phyloP scores from a whole-genome alignment of 2,329 filamentous ascomycete species.

The Ceratocystis variospora region DNA sequence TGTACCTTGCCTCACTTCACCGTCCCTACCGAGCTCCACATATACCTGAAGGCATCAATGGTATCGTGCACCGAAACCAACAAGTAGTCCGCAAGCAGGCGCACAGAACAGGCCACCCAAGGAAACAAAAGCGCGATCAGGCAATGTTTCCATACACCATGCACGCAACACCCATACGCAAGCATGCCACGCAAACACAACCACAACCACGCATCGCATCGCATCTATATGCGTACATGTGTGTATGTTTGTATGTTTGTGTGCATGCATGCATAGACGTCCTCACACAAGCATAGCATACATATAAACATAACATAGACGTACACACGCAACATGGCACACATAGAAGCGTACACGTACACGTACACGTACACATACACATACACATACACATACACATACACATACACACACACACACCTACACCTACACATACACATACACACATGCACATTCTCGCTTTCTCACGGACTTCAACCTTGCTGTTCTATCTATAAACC shows the following conservation, averaged over 20 bases:
- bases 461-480: background rate
- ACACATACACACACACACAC: background rate
- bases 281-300: too few relatives aligned
- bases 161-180: too few relatives aligned
- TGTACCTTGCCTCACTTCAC: background rate
- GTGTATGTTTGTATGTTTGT: too few relatives aligned
- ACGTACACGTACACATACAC: background rate
- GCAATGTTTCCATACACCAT: too few relatives aligned
- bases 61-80: background rate
- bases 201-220: too few relatives aligned
- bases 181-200: too few relatives aligned
- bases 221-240: too few relatives aligned
- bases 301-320: background rate
- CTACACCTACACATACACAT: background rate
- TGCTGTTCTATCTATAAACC: background rate
- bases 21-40: background rate
- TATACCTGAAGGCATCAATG: background rate
- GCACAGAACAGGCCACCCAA: too few relatives aligned
- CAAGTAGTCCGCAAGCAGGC: too few relatives aligned
- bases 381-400: background rate
- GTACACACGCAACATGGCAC: background rate
- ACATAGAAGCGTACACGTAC: background rate
- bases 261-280: too few relatives aligned
- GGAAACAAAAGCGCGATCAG: too few relatives aligned
- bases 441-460: too few relatives aligned